phyloP scores from a whole-genome alignment of 83 land plant genomes.

The Picea mariana region DNA sequence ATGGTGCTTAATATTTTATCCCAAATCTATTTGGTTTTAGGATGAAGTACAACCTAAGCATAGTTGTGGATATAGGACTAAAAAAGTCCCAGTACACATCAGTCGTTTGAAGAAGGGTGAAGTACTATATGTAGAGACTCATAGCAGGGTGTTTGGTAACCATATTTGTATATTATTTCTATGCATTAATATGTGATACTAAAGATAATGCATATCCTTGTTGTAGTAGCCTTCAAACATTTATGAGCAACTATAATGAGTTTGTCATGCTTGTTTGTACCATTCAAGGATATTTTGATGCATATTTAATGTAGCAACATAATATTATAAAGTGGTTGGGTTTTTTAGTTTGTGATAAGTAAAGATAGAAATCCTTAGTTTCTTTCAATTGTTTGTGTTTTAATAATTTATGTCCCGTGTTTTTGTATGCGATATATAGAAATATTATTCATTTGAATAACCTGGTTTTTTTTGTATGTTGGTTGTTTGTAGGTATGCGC shows the following conservation, averaged over 20 bases:
- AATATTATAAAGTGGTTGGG: neutral
- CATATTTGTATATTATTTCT: neutral
- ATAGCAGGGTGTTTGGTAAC: slow-evolving; percentile 15
- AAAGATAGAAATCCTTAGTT: neutral
- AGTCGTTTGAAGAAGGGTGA: slow-evolving; percentile 96
- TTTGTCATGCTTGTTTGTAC: neutral
- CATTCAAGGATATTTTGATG: neutral
- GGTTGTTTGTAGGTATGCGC: slow-evolving; percentile 68
- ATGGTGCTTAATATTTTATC: neutral
- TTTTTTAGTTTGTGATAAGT: neutral
- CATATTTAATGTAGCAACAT: neutral
- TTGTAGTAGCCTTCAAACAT: neutral
- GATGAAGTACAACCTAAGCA: slow-evolving; percentile 88
- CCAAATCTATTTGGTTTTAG: slow-evolving; percentile 36
- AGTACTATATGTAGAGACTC: slow-evolving; percentile 92
- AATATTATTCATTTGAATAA: neutral
- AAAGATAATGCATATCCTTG: neutral
- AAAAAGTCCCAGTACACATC: slow-evolving; percentile 90
- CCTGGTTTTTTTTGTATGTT: neutral
- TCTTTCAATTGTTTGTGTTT: neutral
- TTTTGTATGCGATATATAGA: slow-evolving; percentile 2
- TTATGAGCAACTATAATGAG: neutral
- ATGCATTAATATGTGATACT: neutral
- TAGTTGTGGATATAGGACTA: slow-evolving; percentile 93
- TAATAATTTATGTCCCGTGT: neutral